Evolutionary conservation across 345 rosid species (phyloP), one percentile per base, ranked within the genome.

Genomic region (Corymbia maculata): DNA sequence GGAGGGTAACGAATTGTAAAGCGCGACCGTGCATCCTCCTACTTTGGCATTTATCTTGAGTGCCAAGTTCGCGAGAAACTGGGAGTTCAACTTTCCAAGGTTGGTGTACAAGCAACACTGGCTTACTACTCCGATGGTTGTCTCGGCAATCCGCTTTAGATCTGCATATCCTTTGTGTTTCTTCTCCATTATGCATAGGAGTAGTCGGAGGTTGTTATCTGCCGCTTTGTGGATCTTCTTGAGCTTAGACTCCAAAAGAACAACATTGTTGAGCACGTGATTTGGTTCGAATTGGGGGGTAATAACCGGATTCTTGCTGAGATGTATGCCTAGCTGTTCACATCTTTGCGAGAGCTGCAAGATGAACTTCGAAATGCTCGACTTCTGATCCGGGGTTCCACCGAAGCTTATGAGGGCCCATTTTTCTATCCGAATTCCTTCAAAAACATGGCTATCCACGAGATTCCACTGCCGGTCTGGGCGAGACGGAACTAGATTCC

Each of bases 1-100:
- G 82, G 94, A 91, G 19, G 97, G 97, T 32, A 97, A 89, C 4
- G 99, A 94, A 52, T 95, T 96, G 92, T 94, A 96, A 84, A 97
- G 92, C 86, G 97, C 97, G 28, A 94, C 97, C 7, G 98, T 96
- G 92, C 97, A 94, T 30, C 99, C 99, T 8, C 99, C 99, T 36
- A 97, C 95, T 92, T 97, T 97, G 88, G 99, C 98, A 89, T 96
- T 97, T 91, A 97, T 97, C 94, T 97, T 97, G 86, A 97, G 97
- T 85, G 99, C 96, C 80, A 97, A 89, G 91, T 97, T 97, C 42
- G 99, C 98, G 11, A 97, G 95, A 55, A 96, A 97, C 89, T 97
- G 99, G 85, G 99, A 97, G 87, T 89, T 96, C 90, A 94, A 91
- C 91, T 95, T 96, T 88, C 94, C 86, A 85, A 97, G 96, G 93